Conservation (phyloP, 352 stramenopile genomes). For the Pelagophyceae sp. region DNA sequence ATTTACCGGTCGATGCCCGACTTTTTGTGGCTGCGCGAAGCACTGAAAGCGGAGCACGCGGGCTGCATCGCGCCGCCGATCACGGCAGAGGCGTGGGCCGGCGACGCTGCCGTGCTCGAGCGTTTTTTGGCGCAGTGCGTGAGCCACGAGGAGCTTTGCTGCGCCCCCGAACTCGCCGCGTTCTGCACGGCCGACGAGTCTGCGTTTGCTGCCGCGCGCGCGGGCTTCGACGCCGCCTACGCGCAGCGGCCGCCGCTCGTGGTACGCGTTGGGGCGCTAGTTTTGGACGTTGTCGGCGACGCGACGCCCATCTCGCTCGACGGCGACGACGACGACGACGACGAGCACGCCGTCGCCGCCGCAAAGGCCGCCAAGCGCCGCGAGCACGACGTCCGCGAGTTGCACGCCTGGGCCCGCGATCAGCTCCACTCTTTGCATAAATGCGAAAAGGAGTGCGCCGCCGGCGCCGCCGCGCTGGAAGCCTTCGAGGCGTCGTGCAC, state of each 20-base stretch:
- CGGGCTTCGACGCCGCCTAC: not conserved
- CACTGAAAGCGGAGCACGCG: not conserved
- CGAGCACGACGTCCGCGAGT: slow-evolving; percentile 5
- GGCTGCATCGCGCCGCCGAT: slow-evolving; percentile 17
- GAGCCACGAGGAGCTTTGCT: not conserved
- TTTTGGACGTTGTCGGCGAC: slow-evolving; percentile 14
- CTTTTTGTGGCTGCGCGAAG: slow-evolving; percentile 3
- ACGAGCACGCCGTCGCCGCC: not conserved
- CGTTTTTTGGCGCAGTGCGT: not conserved
- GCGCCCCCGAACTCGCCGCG: not conserved
- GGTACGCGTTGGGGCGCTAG: not conserved
- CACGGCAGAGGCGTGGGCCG: not conserved
- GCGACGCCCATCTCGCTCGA: not conserved
- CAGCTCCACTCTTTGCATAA: not conserved
- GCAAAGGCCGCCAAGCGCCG: not conserved
- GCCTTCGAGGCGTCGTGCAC: not conserved
- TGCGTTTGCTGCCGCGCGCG: not conserved
- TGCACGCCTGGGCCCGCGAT: slow-evolving; percentile 2
- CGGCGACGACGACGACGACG: not conserved
- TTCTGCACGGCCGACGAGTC: not conserved
- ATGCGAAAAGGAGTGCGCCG: not conserved
- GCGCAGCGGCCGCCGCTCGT: not conserved
- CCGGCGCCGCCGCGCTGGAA: not conserved
- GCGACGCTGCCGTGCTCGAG: not conserved
- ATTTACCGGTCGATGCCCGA: not conserved